These are phyloP conservation scores for Xylaria hypoxylon DNA, from an alignment of 2,329 filamentous ascomycete genomes.

Conservation along the genomic window DNA sequence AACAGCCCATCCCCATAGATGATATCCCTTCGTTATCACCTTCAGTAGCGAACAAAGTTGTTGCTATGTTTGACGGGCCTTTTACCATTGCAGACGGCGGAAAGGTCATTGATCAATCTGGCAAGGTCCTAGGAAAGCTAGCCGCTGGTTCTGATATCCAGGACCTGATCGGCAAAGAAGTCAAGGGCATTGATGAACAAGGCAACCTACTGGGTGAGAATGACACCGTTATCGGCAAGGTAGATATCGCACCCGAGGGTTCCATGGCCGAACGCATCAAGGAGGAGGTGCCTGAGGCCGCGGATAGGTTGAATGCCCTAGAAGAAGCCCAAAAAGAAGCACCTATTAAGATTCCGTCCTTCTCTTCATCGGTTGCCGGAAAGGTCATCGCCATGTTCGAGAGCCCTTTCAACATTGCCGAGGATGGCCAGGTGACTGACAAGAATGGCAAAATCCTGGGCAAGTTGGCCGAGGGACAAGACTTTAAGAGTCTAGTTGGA, in stretches of 20 bases:
- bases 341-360: constrained; percentile 49
- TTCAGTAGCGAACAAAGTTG: constrained; percentile 57
- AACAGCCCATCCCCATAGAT: constrained; percentile 48
- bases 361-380: constrained; percentile 49
- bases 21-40: constrained; percentile 58
- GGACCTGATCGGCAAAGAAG: constrained; percentile 67
- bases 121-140: constrained; percentile 65
- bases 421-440: constrained; percentile 61
- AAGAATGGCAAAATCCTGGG: constrained; percentile 56
- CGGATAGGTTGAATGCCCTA: constrained; percentile 57
- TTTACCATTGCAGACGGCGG: constrained; percentile 63
- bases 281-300: constrained; percentile 49
- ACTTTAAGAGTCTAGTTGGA: constrained; percentile 55
- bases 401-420: constrained; percentile 56
- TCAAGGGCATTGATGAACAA: constrained; percentile 73
- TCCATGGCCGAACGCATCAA: constrained; percentile 52
- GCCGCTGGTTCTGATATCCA: constrained; percentile 47
- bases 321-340: constrained; percentile 49
- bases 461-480: constrained; percentile 49
- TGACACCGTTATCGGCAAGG: constrained; percentile 71
- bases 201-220: constrained; percentile 74
- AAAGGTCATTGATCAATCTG: constrained; percentile 68
- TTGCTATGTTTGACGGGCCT: constrained; percentile 61
- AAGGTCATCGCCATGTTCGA: constrained; percentile 52
- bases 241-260: constrained; percentile 63